Evolutionary conservation across 176 grass and related monocot genomes (phyloP).

Genomic region (Oryza meyeriana): DNA sequence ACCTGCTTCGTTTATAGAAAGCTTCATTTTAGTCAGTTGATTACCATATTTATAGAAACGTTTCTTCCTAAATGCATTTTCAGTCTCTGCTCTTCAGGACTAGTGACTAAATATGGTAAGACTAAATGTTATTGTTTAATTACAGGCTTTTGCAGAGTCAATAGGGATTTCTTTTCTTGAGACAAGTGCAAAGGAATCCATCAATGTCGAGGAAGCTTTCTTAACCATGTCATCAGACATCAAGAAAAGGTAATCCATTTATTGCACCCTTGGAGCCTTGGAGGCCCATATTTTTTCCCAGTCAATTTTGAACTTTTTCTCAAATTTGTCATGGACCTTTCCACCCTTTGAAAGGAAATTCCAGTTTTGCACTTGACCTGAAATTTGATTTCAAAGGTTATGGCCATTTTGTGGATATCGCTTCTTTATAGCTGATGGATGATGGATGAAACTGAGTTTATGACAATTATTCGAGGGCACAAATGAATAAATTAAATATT

Average conservation of each 20-base stretch:
- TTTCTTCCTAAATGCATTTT: not conserved
- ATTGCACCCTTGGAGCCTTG: not conserved
- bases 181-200: slow-evolving; percentile 94
- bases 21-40: too few relatives aligned
- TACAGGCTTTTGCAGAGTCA: slow-evolving; percentile 86
- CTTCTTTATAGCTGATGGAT: too few relatives aligned
- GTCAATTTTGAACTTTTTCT: not conserved
- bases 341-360: not conserved
- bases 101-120: not conserved
- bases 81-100: not conserved
- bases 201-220: slow-evolving; percentile 96
- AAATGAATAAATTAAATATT: too few relatives aligned
- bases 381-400: not conserved
- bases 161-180: slow-evolving; percentile 86
- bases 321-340: not conserved
- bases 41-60: not conserved
- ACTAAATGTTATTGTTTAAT: slow-evolving; percentile 19
- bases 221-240: slow-evolving; percentile 93
- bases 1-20: not conserved
- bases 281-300: not conserved
- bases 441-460: too few relatives aligned
- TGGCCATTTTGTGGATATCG: not conserved
- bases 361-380: not conserved
- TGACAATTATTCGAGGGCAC: too few relatives aligned
- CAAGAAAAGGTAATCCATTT: slow-evolving; percentile 65